Percentiles rank a stretch among this genome's conserved stretches.
Conservation (phyloP, 2,329 filamentous ascomycete species). For the Hypoxylon sp. region DNA sequence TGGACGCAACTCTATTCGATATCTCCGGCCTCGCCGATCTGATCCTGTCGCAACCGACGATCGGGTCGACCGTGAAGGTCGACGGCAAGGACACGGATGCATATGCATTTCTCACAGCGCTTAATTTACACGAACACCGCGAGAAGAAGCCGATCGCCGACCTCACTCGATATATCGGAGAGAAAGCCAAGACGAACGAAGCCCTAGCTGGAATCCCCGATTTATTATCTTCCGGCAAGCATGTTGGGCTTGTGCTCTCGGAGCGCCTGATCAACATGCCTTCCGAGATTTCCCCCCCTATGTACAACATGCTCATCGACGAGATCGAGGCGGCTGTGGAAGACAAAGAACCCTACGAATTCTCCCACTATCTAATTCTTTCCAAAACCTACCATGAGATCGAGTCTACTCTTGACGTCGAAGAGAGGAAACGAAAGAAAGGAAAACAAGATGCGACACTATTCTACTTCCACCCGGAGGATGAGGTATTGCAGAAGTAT, state of each 20-base stretch:
- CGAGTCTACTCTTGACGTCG: slow-evolving; percentile 81
- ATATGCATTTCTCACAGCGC: slow-evolving; percentile 89
- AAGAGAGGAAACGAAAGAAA: slow-evolving; percentile 77
- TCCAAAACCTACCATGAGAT: slow-evolving; percentile 95
- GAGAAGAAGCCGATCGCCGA: slow-evolving; percentile 80
- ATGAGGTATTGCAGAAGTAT: slow-evolving; percentile 87
- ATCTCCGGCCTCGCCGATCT: slow-evolving; percentile 88
- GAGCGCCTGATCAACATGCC: slow-evolving; percentile 98
- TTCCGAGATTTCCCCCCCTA: slow-evolving; percentile 89
- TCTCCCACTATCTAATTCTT: slow-evolving; percentile 91
- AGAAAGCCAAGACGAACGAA: slow-evolving; percentile 67
- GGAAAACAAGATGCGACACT: slow-evolving; percentile 73
- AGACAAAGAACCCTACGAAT: slow-evolving; percentile 92
- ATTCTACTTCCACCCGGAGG: slow-evolving; percentile 96
- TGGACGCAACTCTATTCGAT: slow-evolving; percentile 87
- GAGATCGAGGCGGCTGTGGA: slow-evolving; percentile 91
- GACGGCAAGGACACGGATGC: slow-evolving; percentile 93
- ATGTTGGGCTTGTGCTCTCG: slow-evolving; percentile 88
- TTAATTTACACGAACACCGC: slow-evolving; percentile 86
- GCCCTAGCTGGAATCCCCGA: slow-evolving; percentile 69
- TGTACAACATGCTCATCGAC: slow-evolving; percentile 94
- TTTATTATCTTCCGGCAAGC: slow-evolving; percentile 70
- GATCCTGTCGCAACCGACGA: slow-evolving; percentile 85
- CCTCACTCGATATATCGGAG: slow-evolving; percentile 78
- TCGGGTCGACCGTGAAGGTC: slow-evolving; percentile 97